A percentile compares a stretch with the other conserved stretches of the same genome.
These are phyloP conservation scores for Aspergillus quadrilineatus DNA, from an alignment of 2,329 filamentous ascomycete genomes.

Conservation along the genomic window DNA sequence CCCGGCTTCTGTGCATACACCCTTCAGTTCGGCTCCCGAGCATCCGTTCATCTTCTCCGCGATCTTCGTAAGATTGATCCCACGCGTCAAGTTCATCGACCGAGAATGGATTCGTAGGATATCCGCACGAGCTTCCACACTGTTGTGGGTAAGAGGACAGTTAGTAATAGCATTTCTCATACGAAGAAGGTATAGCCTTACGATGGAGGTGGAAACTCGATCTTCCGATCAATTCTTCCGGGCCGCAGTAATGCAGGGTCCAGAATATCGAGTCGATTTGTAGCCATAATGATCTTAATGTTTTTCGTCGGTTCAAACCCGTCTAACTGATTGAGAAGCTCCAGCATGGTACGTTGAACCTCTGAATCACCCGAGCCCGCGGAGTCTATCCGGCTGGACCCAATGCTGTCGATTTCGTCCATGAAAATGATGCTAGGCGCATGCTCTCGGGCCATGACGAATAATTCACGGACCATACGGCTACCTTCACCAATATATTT, in stretches of 20 bases:
- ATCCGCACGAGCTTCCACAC: conserved; percentile 89
- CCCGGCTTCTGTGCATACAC: conserved; percentile 96
- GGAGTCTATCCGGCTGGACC: conserved; percentile 92
- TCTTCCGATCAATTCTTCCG: conserved; percentile 98
- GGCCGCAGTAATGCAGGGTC: conserved; percentile 92
- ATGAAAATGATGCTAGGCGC: conserved; percentile 99
- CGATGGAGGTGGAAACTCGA: conserved; percentile 96
- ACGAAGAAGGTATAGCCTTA: conserved; percentile 31
- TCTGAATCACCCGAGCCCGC: conserved; percentile 95
- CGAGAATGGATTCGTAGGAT: conserved; percentile 96
- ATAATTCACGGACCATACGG: conserved; percentile 97
- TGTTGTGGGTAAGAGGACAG: conserved; percentile 23
- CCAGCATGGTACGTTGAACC: conserved; percentile 97
- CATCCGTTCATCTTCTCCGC: conserved; percentile 99
- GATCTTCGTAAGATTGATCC: conserved; percentile 97
- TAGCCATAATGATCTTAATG: conserved; percentile 99
- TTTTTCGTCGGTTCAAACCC: conserved; percentile 99
- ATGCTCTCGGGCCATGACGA: conserved; percentile 98
- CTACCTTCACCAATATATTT: conserved; percentile 99
- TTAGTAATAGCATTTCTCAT: conserved; percentile 17
- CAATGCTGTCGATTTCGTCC: conserved; percentile 99
- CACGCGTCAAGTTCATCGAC: conserved; percentile 97
- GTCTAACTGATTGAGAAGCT: conserved; percentile 95
- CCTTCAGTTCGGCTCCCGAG: conserved; percentile 95
- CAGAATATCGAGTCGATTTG: conserved; percentile 94